Base-by-base conservation (phyloP, 1,139 yeast genomes). In the Scheffersomyces lignicola region DNA sequence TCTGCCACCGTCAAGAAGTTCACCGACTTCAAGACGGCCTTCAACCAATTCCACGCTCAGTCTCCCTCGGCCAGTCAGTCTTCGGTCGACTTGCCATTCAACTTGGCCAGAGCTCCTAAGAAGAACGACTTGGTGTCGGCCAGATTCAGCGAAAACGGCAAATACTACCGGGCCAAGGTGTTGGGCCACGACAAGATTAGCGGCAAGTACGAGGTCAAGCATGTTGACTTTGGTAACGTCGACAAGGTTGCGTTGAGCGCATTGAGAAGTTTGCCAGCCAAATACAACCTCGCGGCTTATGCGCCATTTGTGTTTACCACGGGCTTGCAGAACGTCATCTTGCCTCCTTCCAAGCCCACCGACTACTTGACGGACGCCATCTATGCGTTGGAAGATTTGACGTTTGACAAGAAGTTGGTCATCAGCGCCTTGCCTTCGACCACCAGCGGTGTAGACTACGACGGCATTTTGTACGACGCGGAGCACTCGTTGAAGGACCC, bases 171-270 rank as follows among this genome's bases (percentile, higher is more conserved):
- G 53, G 90, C 82, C 12, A 69, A 62, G 42, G 76, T 84, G 29
- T 39, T 72, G 11, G 59, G 66, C 11, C 66, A 67, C 41, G 86
- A 83, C 45, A 72, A 72, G 44, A 47, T 70, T 7, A 51, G 71
- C 20, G 60, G 61, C 38, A 62, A 62, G 40, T 78, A 62, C 46
- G 72, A 73, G 33, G 80, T 83, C 15, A 71, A 73, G 47, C 82
- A 80, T 44, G 57, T 83, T 39, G 94, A 84, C 54, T 78, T 77
- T 44, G 92, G 92, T 32, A 76, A 77, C 36, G 52, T 66, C 30
- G 83, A 78, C 46, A 55, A 57, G 32, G 78, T 80, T 17, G 49
- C 76, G 11, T 51, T 68, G 33, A 44, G 67, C 5, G 58, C 76
- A 12, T 61, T 85, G 43, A 65, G 83, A 44, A 63, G 66, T 1